Evolutionary conservation across 192 early-diverging fungal species (phyloP), one percentile per base, ranked within the genome.

Genomic region (Allomyces arbusculus): DNA sequence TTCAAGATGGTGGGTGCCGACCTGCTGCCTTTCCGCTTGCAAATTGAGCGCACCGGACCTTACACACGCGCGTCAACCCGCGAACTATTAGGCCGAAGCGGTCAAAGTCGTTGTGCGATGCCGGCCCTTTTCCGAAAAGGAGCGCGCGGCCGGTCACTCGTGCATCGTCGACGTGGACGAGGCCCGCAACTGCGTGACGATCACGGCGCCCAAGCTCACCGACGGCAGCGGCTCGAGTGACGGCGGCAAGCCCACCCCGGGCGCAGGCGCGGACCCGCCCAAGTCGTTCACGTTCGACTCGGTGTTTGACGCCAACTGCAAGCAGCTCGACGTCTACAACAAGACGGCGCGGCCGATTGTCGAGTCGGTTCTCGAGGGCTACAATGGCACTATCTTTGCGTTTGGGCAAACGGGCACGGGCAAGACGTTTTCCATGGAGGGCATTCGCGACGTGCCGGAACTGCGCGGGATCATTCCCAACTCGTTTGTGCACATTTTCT

Each of bases 351-450:
- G 75, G 40, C 79, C 79, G 9, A 72, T 91, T 43, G 76, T 91
- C 50, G 81, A 85, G 55, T 79, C 80, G 0, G 86, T 90, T 19
- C 77, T 91, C 69, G 67, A 79, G 43, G 91, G 90, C 11, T 94
- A 82, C 76, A 91, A 94, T 69, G 84, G 89, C 40, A 92, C 89
- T 7, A 84, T 91, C n/a, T 94, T 94, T 76, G 90, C 90, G 0
- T 94, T 92, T 62, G 79, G 80, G 24, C 80, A 84, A 70, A 77
- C 77, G 44, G 78, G 79, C 23, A 79, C 80, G 23, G 80, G 78
- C 45, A 82, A 80, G 77, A 85, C 83, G 22, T 85, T 85, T 64
- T 84, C 83, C 14, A 85, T 85, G 83, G 83, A 83, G 67, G 83
- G 83, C 14, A 68, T 82, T 26, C 74, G 80, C 44, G 76, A 81